Evolutionary conservation across 179 eudicot genomes (phyloP).

Genomic region (Patellifolia procumbens): DNA sequence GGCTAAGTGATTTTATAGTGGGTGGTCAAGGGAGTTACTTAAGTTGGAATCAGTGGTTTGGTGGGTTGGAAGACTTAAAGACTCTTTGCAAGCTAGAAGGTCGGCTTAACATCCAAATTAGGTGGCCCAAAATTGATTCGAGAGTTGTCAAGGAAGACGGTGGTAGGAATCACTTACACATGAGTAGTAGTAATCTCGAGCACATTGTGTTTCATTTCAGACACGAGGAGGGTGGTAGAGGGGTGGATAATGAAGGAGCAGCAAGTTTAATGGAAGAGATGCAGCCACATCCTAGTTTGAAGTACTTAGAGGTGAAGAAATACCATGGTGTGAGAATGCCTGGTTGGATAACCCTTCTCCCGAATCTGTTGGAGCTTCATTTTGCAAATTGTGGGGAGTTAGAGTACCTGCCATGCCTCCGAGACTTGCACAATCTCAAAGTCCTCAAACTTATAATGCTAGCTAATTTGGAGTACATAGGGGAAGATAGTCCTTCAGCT

Average conservation of each 20-base stretch:
- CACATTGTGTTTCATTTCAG: not conserved
- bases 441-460: not conserved
- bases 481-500: no score
- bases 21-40: not conserved
- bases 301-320: accelerated
- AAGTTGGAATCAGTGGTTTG: not conserved
- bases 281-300: not conserved
- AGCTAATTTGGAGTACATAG: conserved; percentile 22
- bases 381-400: not conserved
- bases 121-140: not conserved
- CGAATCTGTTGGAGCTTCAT: not conserved
- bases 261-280: not conserved
- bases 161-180: conserved; percentile 1
- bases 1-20: not conserved
- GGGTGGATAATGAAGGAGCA: not conserved
- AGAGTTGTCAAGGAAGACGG: not conserved
- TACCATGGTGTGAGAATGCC: not conserved
- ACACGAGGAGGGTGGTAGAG: no score
- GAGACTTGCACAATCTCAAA: conserved; percentile 9
- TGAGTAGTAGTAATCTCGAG: conserved; percentile 2
- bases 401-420: not conserved
- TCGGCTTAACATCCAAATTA: not conserved
- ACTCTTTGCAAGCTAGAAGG: conserved; percentile 18
- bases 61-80: conserved; percentile 19
- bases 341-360: not conserved